Conservation (phyloP, 306 rosid genomes). For the Quillaja saponaria region DNA sequence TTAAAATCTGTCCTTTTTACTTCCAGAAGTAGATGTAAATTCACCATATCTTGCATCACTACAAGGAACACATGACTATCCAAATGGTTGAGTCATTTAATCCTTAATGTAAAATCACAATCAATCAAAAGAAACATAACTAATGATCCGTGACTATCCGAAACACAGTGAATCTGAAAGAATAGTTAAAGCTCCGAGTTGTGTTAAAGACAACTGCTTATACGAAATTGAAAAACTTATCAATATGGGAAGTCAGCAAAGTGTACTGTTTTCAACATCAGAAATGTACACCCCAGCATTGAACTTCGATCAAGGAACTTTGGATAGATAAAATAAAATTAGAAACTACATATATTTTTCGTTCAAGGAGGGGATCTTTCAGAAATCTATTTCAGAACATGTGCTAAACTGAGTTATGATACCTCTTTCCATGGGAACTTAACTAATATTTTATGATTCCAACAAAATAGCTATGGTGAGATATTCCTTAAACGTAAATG, state of each 20-base stretch:
- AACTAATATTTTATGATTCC: too few species aligned
- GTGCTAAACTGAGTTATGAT: too few species aligned
- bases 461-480: too few species aligned
- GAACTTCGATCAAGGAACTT: neutral
- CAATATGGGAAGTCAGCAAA: neutral
- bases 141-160: too few species aligned
- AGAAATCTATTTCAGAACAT: too few species aligned
- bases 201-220: neutral
- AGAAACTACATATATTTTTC: neutral
- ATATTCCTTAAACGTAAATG: too few species aligned
- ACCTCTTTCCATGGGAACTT: too few species aligned
- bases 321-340: neutral
- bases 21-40: constrained; percentile 25
- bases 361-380: too few species aligned
- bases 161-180: too few species aligned
- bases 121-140: neutral
- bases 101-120: neutral
- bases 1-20: constrained; percentile 1
- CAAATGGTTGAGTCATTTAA: neutral
- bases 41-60: constrained; percentile 5
- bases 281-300: too few species aligned
- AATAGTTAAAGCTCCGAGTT: neutral
- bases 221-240: too few species aligned
- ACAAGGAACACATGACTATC: neutral
- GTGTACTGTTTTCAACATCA: neutral